Percentiles rank a stretch among this genome's conserved stretches.
Evolutionary conservation across 2,329 filamentous ascomycete species (phyloP).

Genomic region (Pseudogymnoascus destructans): DNA sequence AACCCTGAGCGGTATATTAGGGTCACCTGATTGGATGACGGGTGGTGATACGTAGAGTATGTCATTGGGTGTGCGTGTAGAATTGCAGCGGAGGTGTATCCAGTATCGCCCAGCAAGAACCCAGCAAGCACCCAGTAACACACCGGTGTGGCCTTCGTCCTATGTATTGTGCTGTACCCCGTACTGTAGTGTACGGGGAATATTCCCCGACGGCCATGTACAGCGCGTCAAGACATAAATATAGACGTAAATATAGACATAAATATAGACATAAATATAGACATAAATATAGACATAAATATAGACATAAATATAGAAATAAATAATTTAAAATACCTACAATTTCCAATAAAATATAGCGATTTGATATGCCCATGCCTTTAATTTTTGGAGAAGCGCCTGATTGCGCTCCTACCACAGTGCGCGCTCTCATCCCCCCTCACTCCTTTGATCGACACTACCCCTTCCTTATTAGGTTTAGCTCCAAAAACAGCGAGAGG

Average conservation of each 20-base stretch:
- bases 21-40: background rate
- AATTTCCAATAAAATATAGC: background rate
- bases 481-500: background rate
- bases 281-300: background rate
- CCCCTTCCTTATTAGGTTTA: background rate
- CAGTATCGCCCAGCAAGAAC: background rate
- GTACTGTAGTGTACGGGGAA: background rate
- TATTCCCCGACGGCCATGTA: background rate
- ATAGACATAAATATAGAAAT: background rate
- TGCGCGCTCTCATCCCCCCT: background rate
- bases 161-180: background rate
- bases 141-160: background rate
- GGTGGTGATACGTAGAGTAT: background rate
- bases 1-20: too few species aligned
- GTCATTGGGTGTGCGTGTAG: conserved; percentile 2
- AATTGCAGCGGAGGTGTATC: background rate
- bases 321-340: background rate
- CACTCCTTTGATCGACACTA: background rate
- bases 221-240: background rate
- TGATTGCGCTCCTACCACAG: background rate
- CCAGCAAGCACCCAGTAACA: background rate
- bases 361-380: background rate
- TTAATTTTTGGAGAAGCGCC: background rate
- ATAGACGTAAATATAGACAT: background rate
- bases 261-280: background rate